Conservation (phyloP, 2,329 filamentous ascomycete genomes). For the Monosporascus cannonballus region DNA sequence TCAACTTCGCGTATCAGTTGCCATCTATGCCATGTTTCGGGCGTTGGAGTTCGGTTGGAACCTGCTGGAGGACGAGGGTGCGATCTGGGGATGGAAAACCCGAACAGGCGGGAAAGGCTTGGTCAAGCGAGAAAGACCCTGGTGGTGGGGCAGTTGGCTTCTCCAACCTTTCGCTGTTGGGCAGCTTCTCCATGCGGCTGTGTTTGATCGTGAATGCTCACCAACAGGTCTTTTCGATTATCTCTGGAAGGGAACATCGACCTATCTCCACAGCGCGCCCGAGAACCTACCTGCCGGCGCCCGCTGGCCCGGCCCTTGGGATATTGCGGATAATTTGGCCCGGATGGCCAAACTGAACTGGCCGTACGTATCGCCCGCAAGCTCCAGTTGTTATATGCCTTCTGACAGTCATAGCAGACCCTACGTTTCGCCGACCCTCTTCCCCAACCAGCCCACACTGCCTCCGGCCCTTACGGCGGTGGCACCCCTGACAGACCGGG, state of each 20-base stretch:
- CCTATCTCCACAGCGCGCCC: slow-evolving; percentile 73
- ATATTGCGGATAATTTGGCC: slow-evolving; percentile 75
- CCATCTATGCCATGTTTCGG: slow-evolving; percentile 75
- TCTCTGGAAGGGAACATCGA: slow-evolving; percentile 65
- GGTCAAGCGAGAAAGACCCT: slow-evolving; percentile 60
- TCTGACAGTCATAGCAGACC: slow-evolving; percentile 40
- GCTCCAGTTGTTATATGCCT: slow-evolving; percentile 1
- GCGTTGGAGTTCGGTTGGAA: slow-evolving; percentile 87
- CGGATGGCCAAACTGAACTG: slow-evolving; percentile 77
- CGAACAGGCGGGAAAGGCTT: slow-evolving; percentile 34
- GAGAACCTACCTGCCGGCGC: slow-evolving; percentile 58
- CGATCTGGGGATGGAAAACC: slow-evolving; percentile 52
- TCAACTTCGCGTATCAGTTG: slow-evolving; percentile 64
- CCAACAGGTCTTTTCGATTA: slow-evolving; percentile 35
- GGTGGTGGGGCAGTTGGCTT: slow-evolving; percentile 83
- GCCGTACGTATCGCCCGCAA: slow-evolving; percentile 53
- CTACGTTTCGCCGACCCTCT: slow-evolving; percentile 81
- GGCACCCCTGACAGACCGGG: slow-evolving; percentile 71
- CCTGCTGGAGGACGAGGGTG: slow-evolving; percentile 66
- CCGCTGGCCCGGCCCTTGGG: slow-evolving; percentile 68
- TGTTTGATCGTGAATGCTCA: slow-evolving; percentile 69
- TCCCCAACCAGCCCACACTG: slow-evolving; percentile 64
- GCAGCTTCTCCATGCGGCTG: slow-evolving; percentile 68
- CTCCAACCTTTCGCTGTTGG: slow-evolving; percentile 70
- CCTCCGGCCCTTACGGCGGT: slow-evolving; percentile 61